Evolutionary conservation across 176 grass and related monocot species (phyloP).

Genomic region (Pharus latifolius): DNA sequence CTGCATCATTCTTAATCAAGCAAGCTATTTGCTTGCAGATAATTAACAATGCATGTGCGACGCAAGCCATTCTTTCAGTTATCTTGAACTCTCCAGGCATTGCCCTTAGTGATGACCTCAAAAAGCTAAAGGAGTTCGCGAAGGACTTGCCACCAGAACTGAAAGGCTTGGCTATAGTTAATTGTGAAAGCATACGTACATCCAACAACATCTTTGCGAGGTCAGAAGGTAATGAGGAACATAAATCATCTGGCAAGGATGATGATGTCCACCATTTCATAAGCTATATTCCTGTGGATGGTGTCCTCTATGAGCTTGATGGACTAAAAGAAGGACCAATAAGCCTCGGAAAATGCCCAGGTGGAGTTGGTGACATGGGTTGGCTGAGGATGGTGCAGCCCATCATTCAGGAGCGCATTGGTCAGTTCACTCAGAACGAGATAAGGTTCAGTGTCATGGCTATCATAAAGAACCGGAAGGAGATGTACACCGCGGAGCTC

Average conservation of each 20-base stretch:
- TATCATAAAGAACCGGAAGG: conserved; percentile 87
- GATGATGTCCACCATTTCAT: conserved; percentile 98
- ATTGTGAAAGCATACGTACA: conserved; percentile 65
- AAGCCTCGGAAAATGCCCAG: conserved; percentile 60
- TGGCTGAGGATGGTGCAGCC: conserved; percentile 72
- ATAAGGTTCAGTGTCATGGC: conserved; percentile 89
- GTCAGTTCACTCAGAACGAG: conserved; percentile 59
- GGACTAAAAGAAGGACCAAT: conserved; percentile 90
- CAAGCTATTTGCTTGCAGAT: conserved; percentile 36
- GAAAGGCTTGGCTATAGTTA: conserved; percentile 85
- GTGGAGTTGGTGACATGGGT: conserved; percentile 48
- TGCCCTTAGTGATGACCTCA: conserved; percentile 62
- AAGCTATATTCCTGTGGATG: conserved; percentile 84
- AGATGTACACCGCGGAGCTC: conserved; percentile 58
- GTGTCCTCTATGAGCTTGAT: conserved; percentile 80
- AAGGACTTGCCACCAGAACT: conserved; percentile 86
- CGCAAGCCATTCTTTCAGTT: conserved; percentile 92
- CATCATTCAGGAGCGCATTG: conserved; percentile 59
- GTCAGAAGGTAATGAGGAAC: conserved; percentile 67
- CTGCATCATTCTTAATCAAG: conserved; percentile 3
- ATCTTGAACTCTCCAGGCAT: conserved; percentile 71
- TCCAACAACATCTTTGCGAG: conserved; percentile 75
- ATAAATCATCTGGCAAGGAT: conserved; percentile 54
- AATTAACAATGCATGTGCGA: conserved; percentile 94
- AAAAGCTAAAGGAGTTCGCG: conserved; percentile 77